phyloP scores from a whole-genome alignment of 345 rosid genomes.

The Linum trigynum region DNA sequence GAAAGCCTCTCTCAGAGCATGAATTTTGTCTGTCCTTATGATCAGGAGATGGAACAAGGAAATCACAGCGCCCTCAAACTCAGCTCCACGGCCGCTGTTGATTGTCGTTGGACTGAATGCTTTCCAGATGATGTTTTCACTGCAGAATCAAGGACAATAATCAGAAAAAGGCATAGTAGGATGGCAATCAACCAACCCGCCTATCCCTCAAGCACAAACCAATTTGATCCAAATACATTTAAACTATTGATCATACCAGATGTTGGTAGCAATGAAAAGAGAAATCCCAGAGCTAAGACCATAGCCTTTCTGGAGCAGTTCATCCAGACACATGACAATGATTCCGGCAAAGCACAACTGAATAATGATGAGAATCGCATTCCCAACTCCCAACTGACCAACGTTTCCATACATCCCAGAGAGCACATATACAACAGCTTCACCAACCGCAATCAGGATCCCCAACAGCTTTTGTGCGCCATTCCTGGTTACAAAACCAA shows the following conservation, averaged over 20 bases:
- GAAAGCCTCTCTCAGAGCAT: no score
- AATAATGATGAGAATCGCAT: constrained; percentile 39
- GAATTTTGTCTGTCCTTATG: no score
- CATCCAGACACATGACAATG: constrained; percentile 51
- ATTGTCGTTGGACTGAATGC: no score
- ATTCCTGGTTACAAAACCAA: constrained; percentile 21
- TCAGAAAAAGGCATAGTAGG: no score
- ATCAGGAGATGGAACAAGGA: no score
- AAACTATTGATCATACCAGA: constrained; percentile 32
- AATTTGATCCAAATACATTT: no score
- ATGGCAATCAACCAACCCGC: no score
- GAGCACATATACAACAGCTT: constrained; percentile 50
- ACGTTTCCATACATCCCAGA: constrained; percentile 68
- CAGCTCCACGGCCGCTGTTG: no score
- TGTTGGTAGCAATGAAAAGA: constrained; percentile 58
- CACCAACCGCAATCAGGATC: constrained; percentile 57
- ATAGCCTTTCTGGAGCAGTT: constrained; percentile 60
- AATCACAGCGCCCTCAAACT: no score
- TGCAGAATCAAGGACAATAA: no score
- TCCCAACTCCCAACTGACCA: constrained; percentile 53
- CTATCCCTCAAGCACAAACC: no score
- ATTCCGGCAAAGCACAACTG: constrained; percentile 50
- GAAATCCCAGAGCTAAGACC: constrained; percentile 66
- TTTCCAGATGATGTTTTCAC: no score
- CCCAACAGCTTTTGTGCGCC: constrained; percentile 69